phyloP scores from a whole-genome alignment of 441 rosid genomes.

The Erodium moschatum region DNA sequence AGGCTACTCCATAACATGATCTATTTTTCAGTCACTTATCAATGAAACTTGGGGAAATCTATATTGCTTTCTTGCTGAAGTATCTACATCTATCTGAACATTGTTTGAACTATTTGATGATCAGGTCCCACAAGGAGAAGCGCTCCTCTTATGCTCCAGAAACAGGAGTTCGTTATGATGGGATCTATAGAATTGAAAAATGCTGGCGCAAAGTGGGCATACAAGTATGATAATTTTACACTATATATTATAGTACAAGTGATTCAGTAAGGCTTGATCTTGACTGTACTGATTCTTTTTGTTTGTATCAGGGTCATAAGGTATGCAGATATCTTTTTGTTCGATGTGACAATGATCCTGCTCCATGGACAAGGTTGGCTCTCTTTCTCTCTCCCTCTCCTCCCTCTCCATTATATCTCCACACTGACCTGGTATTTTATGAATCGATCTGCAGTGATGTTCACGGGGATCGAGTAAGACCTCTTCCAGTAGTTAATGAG shows the following conservation, averaged over 20 bases:
- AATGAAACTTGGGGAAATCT: background rate
- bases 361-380: slow-evolving; percentile 82
- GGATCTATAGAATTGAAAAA: slow-evolving; percentile 64
- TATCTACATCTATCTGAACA: background rate
- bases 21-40: background rate
- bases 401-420: slow-evolving; percentile 3
- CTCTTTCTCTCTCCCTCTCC: background rate
- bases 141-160: slow-evolving; percentile 69
- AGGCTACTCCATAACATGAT: background rate
- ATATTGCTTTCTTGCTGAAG: background rate
- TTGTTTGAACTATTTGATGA: background rate
- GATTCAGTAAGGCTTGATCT: background rate
- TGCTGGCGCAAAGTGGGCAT: slow-evolving; percentile 65
- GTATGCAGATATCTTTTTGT: slow-evolving; percentile 70
- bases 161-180: slow-evolving; percentile 73
- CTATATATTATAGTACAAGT: background rate
- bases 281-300: background rate
- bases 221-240: slow-evolving; percentile 31
- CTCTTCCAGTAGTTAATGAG: slow-evolving; percentile 54
- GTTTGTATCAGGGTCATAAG: slow-evolving; percentile 36
- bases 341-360: slow-evolving; percentile 83
- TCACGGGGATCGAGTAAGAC: slow-evolving; percentile 67
- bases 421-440: too few relatives aligned
- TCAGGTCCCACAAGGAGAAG: slow-evolving; percentile 70
- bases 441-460: slow-evolving; percentile 41